These are phyloP conservation scores for Saposhnikovia divaricata DNA, from an alignment of 129 eudicot species.

Conservation along the genomic window DNA sequence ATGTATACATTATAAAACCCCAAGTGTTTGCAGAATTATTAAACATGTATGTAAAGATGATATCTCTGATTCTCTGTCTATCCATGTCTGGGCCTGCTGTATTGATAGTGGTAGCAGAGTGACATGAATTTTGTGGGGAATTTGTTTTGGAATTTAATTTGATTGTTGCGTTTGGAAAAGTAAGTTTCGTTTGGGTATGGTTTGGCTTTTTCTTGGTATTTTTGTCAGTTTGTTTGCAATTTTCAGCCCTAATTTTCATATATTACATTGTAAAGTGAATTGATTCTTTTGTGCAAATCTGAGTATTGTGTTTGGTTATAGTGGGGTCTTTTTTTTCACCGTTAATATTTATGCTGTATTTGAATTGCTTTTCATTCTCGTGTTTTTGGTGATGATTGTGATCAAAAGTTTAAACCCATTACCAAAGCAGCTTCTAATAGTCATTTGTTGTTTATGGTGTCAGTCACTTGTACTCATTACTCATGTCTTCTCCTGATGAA, in stretches of 20 bases:
- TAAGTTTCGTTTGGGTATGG: constrained; percentile 29
- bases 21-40: neutral
- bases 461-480: no score
- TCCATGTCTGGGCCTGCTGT: constrained; percentile 24
- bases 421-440: neutral
- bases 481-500: no score
- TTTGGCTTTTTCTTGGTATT: constrained; percentile 9
- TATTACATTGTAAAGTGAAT: constrained; percentile 1
- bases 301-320: neutral
- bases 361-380: neutral
- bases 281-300: constrained; percentile 3
- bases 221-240: constrained; percentile 15
- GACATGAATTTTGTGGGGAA: constrained; percentile 33
- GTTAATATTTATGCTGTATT: neutral
- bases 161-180: constrained; percentile 17
- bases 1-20: neutral
- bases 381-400: neutral
- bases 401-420: neutral
- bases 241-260: constrained; percentile 12
- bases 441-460: neutral
- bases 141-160: constrained; percentile 19
- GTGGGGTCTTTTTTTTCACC: neutral
- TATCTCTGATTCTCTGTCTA: neutral
- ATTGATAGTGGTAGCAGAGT: constrained; percentile 27
- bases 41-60: neutral